Conservation (phyloP, 1,139 yeast genomes). For the Candida sp. region DNA sequence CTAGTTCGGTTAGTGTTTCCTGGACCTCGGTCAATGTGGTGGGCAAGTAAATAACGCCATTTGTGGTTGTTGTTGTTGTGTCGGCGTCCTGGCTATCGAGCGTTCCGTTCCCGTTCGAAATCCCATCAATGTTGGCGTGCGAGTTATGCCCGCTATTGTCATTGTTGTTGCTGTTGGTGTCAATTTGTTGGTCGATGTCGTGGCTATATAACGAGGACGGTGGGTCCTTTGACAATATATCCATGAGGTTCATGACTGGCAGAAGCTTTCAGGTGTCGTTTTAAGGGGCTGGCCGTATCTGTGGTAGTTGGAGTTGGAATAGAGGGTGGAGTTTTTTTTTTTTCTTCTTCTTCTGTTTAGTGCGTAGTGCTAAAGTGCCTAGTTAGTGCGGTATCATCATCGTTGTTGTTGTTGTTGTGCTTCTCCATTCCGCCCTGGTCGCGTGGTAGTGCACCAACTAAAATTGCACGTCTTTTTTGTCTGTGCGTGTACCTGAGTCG, state of each 20-base stretch:
- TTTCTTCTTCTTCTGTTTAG: background rate
- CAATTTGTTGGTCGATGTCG: background rate
- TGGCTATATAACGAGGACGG: constrained; percentile 17
- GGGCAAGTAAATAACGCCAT: constrained; percentile 54
- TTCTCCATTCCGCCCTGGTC: background rate
- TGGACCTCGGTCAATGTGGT: constrained; percentile 60
- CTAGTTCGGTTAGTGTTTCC: constrained; percentile 55
- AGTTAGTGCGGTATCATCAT: background rate
- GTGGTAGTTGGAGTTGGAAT: background rate
- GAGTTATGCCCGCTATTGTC: background rate
- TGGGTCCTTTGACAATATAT: constrained; percentile 31
- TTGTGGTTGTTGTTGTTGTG: constrained; percentile 1
- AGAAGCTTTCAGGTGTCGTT: too few relatives aligned
- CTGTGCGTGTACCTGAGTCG: too few relatives aligned
- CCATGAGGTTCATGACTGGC: constrained; percentile 39
- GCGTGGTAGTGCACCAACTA: constrained; percentile 3
- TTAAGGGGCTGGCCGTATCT: background rate
- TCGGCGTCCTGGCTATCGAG: background rate
- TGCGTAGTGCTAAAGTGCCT: too few relatives aligned
- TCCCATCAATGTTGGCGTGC: background rate
- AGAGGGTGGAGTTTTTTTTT: background rate
- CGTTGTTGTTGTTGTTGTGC: background rate
- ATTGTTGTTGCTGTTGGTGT: background rate
- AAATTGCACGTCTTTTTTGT: background rate
- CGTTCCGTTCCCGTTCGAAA: background rate